phyloP scores from a whole-genome alignment of 2,329 filamentous ascomycete species.

The Lachnellula suecica region DNA sequence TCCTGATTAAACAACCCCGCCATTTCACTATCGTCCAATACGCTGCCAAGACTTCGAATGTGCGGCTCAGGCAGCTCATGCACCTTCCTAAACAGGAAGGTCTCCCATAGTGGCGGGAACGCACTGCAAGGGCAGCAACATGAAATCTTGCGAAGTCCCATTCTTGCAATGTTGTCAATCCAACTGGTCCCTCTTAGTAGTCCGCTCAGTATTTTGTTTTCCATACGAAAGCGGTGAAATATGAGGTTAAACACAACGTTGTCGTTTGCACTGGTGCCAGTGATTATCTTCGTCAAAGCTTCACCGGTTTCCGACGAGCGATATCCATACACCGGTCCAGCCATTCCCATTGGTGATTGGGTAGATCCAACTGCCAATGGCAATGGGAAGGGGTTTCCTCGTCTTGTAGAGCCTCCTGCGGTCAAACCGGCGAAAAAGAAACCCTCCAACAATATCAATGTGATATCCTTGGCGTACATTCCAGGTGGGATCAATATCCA shows the following conservation, averaged over 20 bases:
- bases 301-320: not conserved
- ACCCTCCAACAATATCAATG: conserved; percentile 52
- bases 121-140: not conserved
- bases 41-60: not conserved
- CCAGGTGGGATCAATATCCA: conserved; percentile 51
- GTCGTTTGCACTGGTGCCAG: not conserved
- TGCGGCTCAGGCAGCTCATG: not conserved
- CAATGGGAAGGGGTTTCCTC: conserved; percentile 51
- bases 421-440: conserved; percentile 43
- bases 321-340: conserved; percentile 48
- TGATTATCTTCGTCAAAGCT: not conserved
- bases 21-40: not conserved
- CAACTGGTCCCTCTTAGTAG: not conserved
- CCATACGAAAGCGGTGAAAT: not conserved
- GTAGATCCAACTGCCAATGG: conserved; percentile 48
- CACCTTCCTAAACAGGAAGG: not conserved
- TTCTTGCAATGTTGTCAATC: not conserved
- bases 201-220: not conserved
- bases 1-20: not conserved
- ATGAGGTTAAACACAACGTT: not conserved
- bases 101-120: not conserved
- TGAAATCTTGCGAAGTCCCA: not conserved
- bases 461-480: conserved; percentile 48
- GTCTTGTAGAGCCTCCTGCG: conserved; percentile 48
- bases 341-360: conserved; percentile 50